These are phyloP conservation scores for Penicillium sp. DNA, from an alignment of 2,329 filamentous ascomycete genomes.

Conservation along the genomic window DNA sequence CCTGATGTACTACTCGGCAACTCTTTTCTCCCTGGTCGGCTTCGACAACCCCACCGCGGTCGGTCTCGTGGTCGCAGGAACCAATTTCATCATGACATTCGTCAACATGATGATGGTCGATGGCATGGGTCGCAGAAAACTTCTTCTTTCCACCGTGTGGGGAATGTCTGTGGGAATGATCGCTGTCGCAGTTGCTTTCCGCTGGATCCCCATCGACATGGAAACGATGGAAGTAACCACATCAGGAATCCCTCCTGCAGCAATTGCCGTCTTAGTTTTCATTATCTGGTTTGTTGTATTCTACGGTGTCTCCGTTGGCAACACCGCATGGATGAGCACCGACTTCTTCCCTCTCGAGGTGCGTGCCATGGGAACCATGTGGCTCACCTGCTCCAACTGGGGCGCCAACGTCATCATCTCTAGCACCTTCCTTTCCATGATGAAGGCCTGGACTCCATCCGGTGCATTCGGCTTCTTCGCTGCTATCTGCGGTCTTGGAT, in stretches of 20 bases:
- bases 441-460: slow-evolving; percentile 52
- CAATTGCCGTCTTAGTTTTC: slow-evolving; percentile 45
- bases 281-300: slow-evolving; percentile 50
- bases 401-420: slow-evolving; percentile 53
- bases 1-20: slow-evolving; percentile 50
- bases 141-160: slow-evolving; percentile 48
- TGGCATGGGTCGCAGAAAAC: slow-evolving; percentile 46
- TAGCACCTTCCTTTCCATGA: slow-evolving; percentile 53
- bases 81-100: slow-evolving; percentile 51
- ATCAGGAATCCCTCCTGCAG: slow-evolving; percentile 34
- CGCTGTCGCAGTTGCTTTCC: slow-evolving; percentile 49
- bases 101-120: slow-evolving; percentile 53
- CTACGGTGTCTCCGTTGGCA: slow-evolving; percentile 51
- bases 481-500: slow-evolving; percentile 51
- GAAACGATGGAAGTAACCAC: slow-evolving; percentile 33
- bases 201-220: slow-evolving; percentile 50
- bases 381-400: slow-evolving; percentile 52
- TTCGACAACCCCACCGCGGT: slow-evolving; percentile 54
- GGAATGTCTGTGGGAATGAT: slow-evolving; percentile 49
- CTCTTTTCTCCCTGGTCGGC: slow-evolving; percentile 49
- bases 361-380: slow-evolving; percentile 52
- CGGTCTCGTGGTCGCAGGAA: slow-evolving; percentile 33
- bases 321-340: slow-evolving; percentile 52
- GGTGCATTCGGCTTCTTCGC: slow-evolving; percentile 57
- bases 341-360: slow-evolving; percentile 54